Conservation (phyloP, 2,329 filamentous ascomycete genomes). For the Pestalotiopsis sp. region DNA sequence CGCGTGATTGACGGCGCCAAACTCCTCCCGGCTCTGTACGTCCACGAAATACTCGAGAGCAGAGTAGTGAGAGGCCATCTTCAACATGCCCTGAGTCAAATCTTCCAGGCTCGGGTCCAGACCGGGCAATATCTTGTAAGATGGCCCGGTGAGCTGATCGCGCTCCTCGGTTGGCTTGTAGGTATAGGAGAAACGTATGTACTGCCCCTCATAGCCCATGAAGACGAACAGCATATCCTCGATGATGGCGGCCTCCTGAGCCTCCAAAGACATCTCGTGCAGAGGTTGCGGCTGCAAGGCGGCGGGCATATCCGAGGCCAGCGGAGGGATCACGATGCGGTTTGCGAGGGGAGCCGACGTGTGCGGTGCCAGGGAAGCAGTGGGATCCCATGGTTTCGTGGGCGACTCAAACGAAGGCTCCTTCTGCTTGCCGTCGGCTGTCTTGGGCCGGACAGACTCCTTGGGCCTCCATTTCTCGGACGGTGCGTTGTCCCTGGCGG, state of each 20-base stretch:
- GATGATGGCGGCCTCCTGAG: slow-evolving; percentile 83
- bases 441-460: slow-evolving; percentile 44
- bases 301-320: slow-evolving; percentile 74
- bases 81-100: slow-evolving; percentile 84
- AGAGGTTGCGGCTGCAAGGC: slow-evolving; percentile 69
- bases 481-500: slow-evolving; percentile 29
- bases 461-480: slow-evolving; percentile 35
- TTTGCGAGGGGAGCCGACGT: slow-evolving; percentile 54
- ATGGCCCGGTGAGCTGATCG: slow-evolving; percentile 80
- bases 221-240: slow-evolving; percentile 94
- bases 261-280: slow-evolving; percentile 71
- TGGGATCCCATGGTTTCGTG: slow-evolving; percentile 73
- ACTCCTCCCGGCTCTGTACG: slow-evolving; percentile 89
- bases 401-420: slow-evolving; percentile 49
- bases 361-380: slow-evolving; percentile 71
- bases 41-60: slow-evolving; percentile 93
- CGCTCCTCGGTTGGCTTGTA: slow-evolving; percentile 87
- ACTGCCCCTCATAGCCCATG: slow-evolving; percentile 98
- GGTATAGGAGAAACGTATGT: slow-evolving; percentile 80
- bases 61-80: slow-evolving; percentile 90
- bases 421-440: slow-evolving; percentile 45
- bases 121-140: slow-evolving; percentile 77
- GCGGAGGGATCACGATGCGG: slow-evolving; percentile 64
- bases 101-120: slow-evolving; percentile 91
- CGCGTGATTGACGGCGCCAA: slow-evolving; percentile 92